phyloP scores from a whole-genome alignment of 148 eudicot species.

The Cornus controversa region DNA sequence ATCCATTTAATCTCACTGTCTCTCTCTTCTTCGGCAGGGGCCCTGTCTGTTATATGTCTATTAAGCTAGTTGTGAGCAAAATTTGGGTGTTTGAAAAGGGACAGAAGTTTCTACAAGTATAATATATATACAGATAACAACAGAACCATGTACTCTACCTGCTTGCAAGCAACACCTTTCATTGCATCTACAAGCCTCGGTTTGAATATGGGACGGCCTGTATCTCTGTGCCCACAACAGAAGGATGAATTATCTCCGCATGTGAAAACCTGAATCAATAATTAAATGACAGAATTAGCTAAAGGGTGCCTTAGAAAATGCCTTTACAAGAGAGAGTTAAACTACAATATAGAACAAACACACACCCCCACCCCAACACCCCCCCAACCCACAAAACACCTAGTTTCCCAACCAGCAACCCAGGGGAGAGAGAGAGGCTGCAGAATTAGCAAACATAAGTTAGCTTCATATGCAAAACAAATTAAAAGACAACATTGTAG shows the following conservation, averaged over 20 bases:
- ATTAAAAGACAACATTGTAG: too few species aligned
- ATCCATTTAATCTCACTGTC: too few species aligned
- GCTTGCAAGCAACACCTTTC: constrained; percentile 78
- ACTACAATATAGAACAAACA: too few species aligned
- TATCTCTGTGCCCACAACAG: constrained; percentile 88
- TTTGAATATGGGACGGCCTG: constrained; percentile 78
- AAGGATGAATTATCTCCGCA: constrained; percentile 95
- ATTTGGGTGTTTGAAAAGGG: not conserved
- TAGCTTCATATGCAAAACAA: too few species aligned
- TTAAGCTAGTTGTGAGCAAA: not conserved
- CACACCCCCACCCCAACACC: too few species aligned
- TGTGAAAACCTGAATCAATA: constrained; percentile 69
- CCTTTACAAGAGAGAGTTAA: too few species aligned
- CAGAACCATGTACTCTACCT: constrained; percentile 39
- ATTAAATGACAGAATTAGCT: too few species aligned
- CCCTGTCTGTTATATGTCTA: not conserved
- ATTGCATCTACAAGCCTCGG: constrained; percentile 84
- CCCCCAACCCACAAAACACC: too few species aligned
- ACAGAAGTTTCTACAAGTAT: not conserved
- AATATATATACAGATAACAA: not conserved
- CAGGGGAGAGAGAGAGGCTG: too few species aligned
- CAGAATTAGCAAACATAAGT: too few species aligned
- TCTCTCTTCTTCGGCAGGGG: not conserved
- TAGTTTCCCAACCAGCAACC: too few species aligned
- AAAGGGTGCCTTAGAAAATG: too few species aligned